phyloP scores from a whole-genome alignment of 176 grass and related monocot genomes.

The Zoysia pacifica region DNA sequence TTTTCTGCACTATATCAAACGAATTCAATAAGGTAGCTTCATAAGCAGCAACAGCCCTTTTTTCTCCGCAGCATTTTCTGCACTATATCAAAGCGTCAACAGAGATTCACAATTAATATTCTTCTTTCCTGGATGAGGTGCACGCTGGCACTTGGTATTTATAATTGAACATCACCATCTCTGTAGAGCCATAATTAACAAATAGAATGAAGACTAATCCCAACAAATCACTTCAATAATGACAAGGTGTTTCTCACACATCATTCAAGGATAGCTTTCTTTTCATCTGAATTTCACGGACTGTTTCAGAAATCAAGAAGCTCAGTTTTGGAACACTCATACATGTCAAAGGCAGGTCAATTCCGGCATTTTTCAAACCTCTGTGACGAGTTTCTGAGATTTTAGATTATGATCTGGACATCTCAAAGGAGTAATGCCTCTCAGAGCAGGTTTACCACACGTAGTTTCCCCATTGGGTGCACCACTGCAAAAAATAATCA shows the following conservation, averaged over 20 bases:
- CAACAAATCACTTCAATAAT: constrained; percentile 35
- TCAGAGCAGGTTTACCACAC: constrained; percentile 44
- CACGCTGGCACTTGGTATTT: constrained; percentile 27
- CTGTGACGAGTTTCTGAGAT: constrained; percentile 23
- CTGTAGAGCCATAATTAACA: constrained; percentile 25
- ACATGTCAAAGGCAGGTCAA: constrained; percentile 34
- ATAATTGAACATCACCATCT: constrained; percentile 20
- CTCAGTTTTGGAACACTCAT: constrained; percentile 40
- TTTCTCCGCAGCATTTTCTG: constrained; percentile 5
- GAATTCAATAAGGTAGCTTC: neutral
- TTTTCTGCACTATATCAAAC: constrained; percentile 13
- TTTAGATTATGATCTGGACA: constrained; percentile 46
- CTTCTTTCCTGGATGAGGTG: constrained; percentile 4
- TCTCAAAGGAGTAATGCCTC: constrained; percentile 29
- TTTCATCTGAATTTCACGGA: constrained; percentile 49
- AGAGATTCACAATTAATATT: neutral
- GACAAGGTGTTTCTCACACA: neutral
- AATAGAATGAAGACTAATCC: constrained; percentile 1
- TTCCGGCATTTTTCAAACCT: constrained; percentile 41
- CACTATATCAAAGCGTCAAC: neutral
- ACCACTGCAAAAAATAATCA: constrained; percentile 34
- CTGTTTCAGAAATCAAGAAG: constrained; percentile 44
- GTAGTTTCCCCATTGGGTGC: neutral
- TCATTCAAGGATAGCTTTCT: constrained; percentile 30
- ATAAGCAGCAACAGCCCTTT: neutral